These are phyloP conservation scores for Pluteus cervinus DNA, from an alignment of 768 basidiomycete genomes.

Conservation along the genomic window DNA sequence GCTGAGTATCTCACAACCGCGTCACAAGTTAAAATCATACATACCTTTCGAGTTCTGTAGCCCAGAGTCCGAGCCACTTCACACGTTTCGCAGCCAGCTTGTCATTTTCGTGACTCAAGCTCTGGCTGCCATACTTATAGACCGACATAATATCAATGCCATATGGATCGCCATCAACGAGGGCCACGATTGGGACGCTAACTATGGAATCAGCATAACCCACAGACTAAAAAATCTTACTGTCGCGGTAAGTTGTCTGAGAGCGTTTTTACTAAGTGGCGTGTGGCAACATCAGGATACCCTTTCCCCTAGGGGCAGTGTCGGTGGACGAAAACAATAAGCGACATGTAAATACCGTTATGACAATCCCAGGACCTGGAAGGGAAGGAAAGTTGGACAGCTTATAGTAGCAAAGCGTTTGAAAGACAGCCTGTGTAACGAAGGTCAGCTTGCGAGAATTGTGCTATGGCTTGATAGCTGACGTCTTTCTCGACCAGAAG, in stretches of 20 bases:
- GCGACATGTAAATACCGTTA: slow-evolving; percentile 51
- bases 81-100: slow-evolving; percentile 65
- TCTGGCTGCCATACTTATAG: slow-evolving; percentile 75
- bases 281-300: slow-evolving; percentile 90
- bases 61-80: slow-evolving; percentile 75
- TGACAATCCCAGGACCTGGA: slow-evolving; percentile 63
- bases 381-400: slow-evolving; percentile 44
- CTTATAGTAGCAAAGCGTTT: slow-evolving; percentile 62
- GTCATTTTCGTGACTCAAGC: slow-evolving; percentile 63
- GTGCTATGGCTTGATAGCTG: slow-evolving; percentile 6
- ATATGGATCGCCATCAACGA: slow-evolving; percentile 91
- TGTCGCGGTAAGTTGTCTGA: slow-evolving; percentile 54
- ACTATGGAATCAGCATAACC: not conserved
- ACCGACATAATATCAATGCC: slow-evolving; percentile 90
- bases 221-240: slow-evolving; percentile 31
- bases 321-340: not conserved
- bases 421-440: slow-evolving; percentile 81
- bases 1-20: not conserved
- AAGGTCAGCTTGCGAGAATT: not conserved
- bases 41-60: slow-evolving; percentile 63
- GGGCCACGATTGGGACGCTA: slow-evolving; percentile 70
- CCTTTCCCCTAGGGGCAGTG: slow-evolving; percentile 74
- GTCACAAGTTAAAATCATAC: slow-evolving; percentile 8
- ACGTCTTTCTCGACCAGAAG: slow-evolving; percentile 95
- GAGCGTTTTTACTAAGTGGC: slow-evolving; percentile 74